Conservation (phyloP, 148 eudicot species). For the Persicaria tinctoria region DNA sequence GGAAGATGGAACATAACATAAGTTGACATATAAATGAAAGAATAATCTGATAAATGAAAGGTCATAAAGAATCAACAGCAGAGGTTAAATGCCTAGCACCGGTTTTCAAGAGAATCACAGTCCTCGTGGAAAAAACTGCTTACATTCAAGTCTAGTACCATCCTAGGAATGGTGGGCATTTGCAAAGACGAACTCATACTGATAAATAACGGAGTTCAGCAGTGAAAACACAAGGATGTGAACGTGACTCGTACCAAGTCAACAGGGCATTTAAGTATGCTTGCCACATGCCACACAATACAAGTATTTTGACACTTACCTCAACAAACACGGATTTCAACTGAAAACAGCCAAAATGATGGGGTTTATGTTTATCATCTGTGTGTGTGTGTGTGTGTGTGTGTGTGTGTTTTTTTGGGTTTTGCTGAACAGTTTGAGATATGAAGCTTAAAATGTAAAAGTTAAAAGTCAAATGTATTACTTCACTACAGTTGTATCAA, state of each 20-base stretch:
- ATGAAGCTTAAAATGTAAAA: too few species aligned
- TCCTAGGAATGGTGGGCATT: too few species aligned
- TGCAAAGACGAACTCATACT: too few species aligned
- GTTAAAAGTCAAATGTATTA: background rate
- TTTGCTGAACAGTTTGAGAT: too few species aligned
- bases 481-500: background rate
- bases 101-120: background rate
- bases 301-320: background rate
- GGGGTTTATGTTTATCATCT: too few species aligned
- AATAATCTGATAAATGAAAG: background rate
- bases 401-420: too few species aligned
- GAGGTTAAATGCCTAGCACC: background rate
- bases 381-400: too few species aligned
- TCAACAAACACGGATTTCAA: too few species aligned
- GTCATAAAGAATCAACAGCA: too few species aligned
- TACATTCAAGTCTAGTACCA: too few species aligned
- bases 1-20: background rate
- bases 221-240: background rate
- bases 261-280: background rate
- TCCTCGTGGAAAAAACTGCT: too few species aligned
- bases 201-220: background rate
- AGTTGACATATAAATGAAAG: background rate
- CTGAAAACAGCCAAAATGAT: too few species aligned
- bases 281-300: background rate
- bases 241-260: background rate